Base-by-base conservation (phyloP, 371 early-diverging fungal genomes). In the Dichotomocladium elegans region DNA sequence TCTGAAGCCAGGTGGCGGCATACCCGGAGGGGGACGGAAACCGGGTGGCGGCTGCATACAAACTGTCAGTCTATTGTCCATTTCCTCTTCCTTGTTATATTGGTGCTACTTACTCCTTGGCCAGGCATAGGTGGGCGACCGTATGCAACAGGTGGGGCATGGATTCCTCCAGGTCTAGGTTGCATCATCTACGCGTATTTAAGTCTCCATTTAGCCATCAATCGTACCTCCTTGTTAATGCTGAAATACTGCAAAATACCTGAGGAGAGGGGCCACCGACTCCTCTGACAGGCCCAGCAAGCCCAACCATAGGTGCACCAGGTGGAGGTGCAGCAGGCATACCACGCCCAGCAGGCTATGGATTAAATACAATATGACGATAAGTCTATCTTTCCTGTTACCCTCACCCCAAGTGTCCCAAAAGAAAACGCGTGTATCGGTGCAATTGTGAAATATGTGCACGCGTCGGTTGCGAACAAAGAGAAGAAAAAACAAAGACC, bases 201-300 rank as follows among this genome's bases (percentile, higher is more conserved):
- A n/a, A n/a, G n/a, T n/a, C n/a, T 33, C 3, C 29, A 41, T 26
- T 21, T 21, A 15, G 17, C 9, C 21, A 40, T 24, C 2, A 14
- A 22, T 2, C 21, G 6, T 15, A 42, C 12, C 31, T 5, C 12
- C n/a, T 2, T 12, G 4, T 6, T 65, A 60, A 15, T 31, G 6
- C 27, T 37, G n/a, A 22, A 22, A 7, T 22, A 60, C 66, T 25
- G 65, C 65, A n/a, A n/a, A n/a, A n/a, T 70, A 73, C 74, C 40
- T 82, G 81, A 47, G 87, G 84, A 17, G 90, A 87, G 44, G 95
- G 94, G 31, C 92, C 96, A 56, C 96, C 94, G 33, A 96, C 85
- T 34, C 95, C 94, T 47, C 93, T 83, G 25, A 92, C 89, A 24
- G 94, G 95, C 21, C 92, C 94, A 51, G 86, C 82, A 41, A 94